Evolutionary conservation across 768 basidiomycete species (phyloP).

Genomic region (Chiua virens): DNA sequence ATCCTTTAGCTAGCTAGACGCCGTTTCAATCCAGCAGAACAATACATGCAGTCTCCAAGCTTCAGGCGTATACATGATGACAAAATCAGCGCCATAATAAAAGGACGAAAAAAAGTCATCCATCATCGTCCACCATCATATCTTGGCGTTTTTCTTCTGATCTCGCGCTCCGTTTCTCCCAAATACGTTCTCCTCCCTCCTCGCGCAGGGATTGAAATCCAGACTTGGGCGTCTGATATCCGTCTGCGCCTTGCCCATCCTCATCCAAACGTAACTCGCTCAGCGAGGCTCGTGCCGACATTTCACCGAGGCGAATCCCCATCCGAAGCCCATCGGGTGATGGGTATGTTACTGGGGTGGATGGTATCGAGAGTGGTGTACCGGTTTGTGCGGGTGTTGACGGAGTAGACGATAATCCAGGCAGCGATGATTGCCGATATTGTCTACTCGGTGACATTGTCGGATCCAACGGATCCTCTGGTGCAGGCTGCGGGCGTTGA

Average conservation of each 20-base stretch:
- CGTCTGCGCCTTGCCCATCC: conserved; percentile 4
- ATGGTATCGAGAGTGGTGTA: conserved; percentile 30
- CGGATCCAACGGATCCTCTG: conserved; percentile 15
- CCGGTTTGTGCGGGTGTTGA: conserved; percentile 29
- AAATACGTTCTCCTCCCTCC: neutral
- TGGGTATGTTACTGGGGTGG: conserved; percentile 27
- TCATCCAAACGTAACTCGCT: conserved; percentile 31
- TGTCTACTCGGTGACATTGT: conserved; percentile 5
- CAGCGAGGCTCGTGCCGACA: conserved; percentile 30
- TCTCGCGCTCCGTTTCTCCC: conserved; percentile 4
- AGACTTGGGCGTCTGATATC: conserved; percentile 25
- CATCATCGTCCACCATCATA: conserved; percentile 20
- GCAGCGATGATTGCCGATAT: conserved; percentile 21
- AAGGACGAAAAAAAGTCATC: neutral
- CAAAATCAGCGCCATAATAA: neutral
- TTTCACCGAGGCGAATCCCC: conserved; percentile 26
- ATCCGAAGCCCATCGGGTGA: conserved; percentile 27
- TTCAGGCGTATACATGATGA: neutral
- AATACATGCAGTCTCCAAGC: neutral
- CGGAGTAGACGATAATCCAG: conserved; percentile 30
- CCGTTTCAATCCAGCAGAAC: neutral
- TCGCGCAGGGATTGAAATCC: conserved; percentile 5
- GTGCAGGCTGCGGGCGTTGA: conserved; percentile 48
- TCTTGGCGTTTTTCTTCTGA: conserved; percentile 5
- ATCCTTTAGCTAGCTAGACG: conserved; percentile 2